Percentiles rank a stretch among this genome's conserved stretches.
Conservation (phyloP, 495 filamentous ascomycete genomes). For the Hyaloscypha bicolor region DNA sequence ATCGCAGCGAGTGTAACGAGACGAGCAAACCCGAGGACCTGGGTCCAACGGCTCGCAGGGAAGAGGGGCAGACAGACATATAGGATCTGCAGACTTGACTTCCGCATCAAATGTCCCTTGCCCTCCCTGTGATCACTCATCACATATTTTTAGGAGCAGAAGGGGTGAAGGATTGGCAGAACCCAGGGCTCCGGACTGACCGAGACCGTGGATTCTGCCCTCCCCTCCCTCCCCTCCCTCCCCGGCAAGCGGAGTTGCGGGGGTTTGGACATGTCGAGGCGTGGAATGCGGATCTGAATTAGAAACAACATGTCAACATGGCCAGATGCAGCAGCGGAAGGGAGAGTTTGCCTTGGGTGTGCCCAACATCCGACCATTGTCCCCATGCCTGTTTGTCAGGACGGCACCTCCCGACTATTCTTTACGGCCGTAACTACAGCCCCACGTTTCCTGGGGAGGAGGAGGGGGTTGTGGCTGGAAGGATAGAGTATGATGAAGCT, state of each 20-base stretch:
- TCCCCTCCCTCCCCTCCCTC: neutral
- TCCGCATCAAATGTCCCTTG: neutral
- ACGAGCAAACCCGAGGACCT: conserved; percentile 3
- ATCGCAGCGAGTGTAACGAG: neutral
- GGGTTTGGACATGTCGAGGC: neutral
- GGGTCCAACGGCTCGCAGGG: conserved; percentile 11
- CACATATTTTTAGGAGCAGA: neutral
- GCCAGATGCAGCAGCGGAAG: too few species aligned
- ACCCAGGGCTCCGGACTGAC: neutral
- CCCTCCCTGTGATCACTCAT: neutral
- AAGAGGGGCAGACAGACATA: conserved; percentile 7
- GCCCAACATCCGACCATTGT: neutral
- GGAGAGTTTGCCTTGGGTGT: too few species aligned
- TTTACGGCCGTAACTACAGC: conserved; percentile 20
- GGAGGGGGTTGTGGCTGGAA: neutral
- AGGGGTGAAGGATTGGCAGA: neutral
- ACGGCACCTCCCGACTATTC: conserved; percentile 5
- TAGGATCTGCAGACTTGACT: neutral
- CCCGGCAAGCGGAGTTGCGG: neutral
- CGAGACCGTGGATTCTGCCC: neutral
- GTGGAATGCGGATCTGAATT: neutral
- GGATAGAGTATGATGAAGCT: neutral
- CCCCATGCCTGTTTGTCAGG: neutral
- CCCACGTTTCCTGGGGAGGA: neutral
- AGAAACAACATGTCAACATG: too few species aligned